Conservation (phyloP, 2,329 filamentous ascomycete species). For the Bipolaris sorokiniana region DNA sequence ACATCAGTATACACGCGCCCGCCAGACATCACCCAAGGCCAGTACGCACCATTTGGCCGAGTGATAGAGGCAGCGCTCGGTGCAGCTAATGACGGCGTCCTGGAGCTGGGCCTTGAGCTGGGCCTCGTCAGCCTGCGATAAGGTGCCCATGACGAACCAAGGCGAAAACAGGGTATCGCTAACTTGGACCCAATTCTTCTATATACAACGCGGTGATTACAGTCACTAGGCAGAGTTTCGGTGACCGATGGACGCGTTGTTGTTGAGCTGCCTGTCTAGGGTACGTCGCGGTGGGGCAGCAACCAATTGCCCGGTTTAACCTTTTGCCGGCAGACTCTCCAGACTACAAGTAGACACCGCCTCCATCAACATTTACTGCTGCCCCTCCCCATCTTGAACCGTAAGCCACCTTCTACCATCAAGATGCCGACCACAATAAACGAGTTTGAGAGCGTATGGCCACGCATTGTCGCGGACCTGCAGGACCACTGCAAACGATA, state of each 20-base stretch:
- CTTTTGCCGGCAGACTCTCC: constrained; percentile 25
- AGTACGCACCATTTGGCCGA: constrained; percentile 84
- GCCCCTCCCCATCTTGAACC: constrained; percentile 12
- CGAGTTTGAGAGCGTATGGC: constrained; percentile 91
- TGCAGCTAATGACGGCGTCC: constrained; percentile 87
- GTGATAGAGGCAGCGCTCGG: constrained; percentile 92
- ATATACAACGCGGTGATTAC: too few relatives aligned
- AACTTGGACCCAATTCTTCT: background rate
- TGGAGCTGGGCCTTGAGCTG: constrained; percentile 78
- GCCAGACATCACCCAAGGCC: background rate
- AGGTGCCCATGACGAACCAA: constrained; percentile 16
- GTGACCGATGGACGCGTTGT: constrained; percentile 26
- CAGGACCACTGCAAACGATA: constrained; percentile 79
- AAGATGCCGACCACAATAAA: constrained; percentile 75
- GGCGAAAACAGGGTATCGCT: background rate
- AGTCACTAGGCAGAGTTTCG: background rate
- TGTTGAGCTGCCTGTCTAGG: constrained; percentile 25
- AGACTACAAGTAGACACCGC: constrained; percentile 10
- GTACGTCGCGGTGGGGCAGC: constrained; percentile 24
- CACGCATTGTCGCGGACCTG: constrained; percentile 81
- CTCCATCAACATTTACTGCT: constrained; percentile 13
- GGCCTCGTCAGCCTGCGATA: constrained; percentile 52
- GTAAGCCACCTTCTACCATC: background rate
- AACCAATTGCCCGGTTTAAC: constrained; percentile 24
- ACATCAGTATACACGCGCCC: constrained; percentile 30